phyloP scores from a whole-genome alignment of 768 basidiomycete species.

The Scleroderma citrinum region DNA sequence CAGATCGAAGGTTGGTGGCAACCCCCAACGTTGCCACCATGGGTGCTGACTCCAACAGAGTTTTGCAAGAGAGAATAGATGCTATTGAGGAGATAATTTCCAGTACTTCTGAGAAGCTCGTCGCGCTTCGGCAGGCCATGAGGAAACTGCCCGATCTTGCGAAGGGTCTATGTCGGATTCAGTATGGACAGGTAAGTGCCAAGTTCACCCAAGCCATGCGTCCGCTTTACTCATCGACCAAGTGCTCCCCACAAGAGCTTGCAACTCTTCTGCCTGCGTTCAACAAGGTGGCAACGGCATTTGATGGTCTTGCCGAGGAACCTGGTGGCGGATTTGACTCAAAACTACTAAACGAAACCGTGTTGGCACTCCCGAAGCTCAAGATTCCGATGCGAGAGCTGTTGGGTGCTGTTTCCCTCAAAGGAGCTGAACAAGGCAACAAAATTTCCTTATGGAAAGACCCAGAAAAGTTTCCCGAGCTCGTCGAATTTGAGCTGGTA shows the following conservation, averaged over 20 bases:
- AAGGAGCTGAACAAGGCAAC: slow-evolving; percentile 57
- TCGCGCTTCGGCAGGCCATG: slow-evolving; percentile 62
- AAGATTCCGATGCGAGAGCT: slow-evolving; percentile 48
- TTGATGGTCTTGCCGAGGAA: slow-evolving; percentile 40
- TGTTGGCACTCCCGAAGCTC: slow-evolving; percentile 63
- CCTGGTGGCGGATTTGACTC: slow-evolving; percentile 57
- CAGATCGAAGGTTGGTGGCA: slow-evolving; percentile 54
- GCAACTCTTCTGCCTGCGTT: slow-evolving; percentile 71
- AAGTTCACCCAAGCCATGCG: neutral
- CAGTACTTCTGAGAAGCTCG: slow-evolving; percentile 56
- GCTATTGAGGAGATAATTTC: slow-evolving; percentile 78
- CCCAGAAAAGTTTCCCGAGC: slow-evolving; percentile 43
- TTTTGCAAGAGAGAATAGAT: slow-evolving; percentile 69
- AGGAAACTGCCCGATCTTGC: slow-evolving; percentile 81
- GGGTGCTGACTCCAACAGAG: slow-evolving; percentile 33
- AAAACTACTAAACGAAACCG: slow-evolving; percentile 60
- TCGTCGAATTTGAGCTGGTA: slow-evolving; percentile 60
- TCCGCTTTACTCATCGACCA: neutral
- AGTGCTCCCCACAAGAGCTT: slow-evolving; percentile 85
- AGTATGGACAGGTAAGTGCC: slow-evolving; percentile 75
- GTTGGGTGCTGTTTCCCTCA: slow-evolving; percentile 50
- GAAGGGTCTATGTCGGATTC: slow-evolving; percentile 79
- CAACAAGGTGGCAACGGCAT: slow-evolving; percentile 59
- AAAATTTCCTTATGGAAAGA: slow-evolving; percentile 69
- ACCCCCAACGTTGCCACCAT: neutral